These are phyloP conservation scores for Elsinoe arachidis DNA, from an alignment of 2,329 filamentous ascomycete species.

Conservation along the genomic window DNA sequence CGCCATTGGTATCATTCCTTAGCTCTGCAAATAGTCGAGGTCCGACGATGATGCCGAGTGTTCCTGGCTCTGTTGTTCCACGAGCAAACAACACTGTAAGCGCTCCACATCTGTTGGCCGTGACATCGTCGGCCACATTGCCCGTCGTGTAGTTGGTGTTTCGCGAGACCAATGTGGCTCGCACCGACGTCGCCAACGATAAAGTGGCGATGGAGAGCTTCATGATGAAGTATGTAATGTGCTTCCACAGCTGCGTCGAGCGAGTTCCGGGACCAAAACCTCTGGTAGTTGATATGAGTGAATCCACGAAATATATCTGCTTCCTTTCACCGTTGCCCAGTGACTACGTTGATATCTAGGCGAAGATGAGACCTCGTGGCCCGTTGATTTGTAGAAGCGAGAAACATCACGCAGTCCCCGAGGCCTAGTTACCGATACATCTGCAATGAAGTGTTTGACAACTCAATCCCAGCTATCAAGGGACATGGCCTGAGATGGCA, in stretches of 20 bases:
- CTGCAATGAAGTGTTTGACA: too few species aligned
- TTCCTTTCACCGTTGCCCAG: too few species aligned
- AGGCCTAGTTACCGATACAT: too few species aligned
- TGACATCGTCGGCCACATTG: slow-evolving; percentile 17
- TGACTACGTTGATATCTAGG: too few species aligned
- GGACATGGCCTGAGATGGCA: too few species aligned
- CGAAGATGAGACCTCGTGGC: too few species aligned
- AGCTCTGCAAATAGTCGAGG: slow-evolving; percentile 19
- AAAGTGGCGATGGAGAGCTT: not conserved
- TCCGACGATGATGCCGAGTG: slow-evolving; percentile 44
- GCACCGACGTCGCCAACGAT: not conserved
- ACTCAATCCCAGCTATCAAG: too few species aligned
- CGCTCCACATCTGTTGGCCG: slow-evolving; percentile 29
- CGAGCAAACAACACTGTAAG: slow-evolving; percentile 50
- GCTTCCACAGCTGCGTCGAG: not conserved
- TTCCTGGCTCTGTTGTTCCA: slow-evolving; percentile 46
- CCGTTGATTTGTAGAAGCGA: not conserved
- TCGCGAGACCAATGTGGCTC: not conserved
- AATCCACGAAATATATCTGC: not conserved
- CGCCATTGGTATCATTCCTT: slow-evolving; percentile 13
- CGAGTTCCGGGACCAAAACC: not conserved
- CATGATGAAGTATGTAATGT: not conserved
- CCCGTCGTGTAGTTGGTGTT: not conserved
- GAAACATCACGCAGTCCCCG: not conserved
- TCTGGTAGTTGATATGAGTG: not conserved